Evolutionary conservation across 306 rosid species (phyloP).

Genomic region (Arachis stenosperma): DNA sequence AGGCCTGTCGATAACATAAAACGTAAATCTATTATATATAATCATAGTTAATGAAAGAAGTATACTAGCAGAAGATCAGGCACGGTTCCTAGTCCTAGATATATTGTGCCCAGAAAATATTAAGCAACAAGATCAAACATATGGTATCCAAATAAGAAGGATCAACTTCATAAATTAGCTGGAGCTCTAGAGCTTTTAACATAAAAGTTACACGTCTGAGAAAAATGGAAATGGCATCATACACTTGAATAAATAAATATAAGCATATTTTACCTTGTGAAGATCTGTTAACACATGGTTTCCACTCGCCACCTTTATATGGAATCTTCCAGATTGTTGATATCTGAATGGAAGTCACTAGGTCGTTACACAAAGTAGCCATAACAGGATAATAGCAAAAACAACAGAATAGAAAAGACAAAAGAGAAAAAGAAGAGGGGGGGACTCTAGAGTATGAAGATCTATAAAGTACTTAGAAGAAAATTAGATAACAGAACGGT

Average conservation of each 20-base stretch:
- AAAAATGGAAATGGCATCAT: slow-evolving; percentile 19
- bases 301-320: slow-evolving; percentile 78
- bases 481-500: slow-evolving; percentile 32
- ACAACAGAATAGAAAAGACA: not conserved
- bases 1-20: slow-evolving; percentile 51
- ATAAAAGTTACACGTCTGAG: not conserved
- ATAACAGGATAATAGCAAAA: not conserved
- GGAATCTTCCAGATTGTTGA: slow-evolving; percentile 87
- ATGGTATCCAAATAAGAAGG: not conserved
- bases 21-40: slow-evolving; percentile 10
- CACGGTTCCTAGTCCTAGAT: slow-evolving; percentile 15
- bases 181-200: slow-evolving; percentile 16
- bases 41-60: not conserved
- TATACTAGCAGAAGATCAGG: slow-evolving; percentile 14
- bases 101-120: not conserved
- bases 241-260: not conserved
- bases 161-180: slow-evolving; percentile 6
- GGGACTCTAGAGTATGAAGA: slow-evolving; percentile 11
- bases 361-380: slow-evolving; percentile 41
- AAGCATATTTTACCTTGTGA: slow-evolving; percentile 58
- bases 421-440: not conserved
- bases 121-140: slow-evolving; percentile 22
- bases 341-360: slow-evolving; percentile 59
- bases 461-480: slow-evolving; percentile 20
- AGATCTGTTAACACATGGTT: slow-evolving; percentile 69